Conservation (phyloP, 805 yeast genomes). For the Wickerhamiella occidentalis region DNA sequence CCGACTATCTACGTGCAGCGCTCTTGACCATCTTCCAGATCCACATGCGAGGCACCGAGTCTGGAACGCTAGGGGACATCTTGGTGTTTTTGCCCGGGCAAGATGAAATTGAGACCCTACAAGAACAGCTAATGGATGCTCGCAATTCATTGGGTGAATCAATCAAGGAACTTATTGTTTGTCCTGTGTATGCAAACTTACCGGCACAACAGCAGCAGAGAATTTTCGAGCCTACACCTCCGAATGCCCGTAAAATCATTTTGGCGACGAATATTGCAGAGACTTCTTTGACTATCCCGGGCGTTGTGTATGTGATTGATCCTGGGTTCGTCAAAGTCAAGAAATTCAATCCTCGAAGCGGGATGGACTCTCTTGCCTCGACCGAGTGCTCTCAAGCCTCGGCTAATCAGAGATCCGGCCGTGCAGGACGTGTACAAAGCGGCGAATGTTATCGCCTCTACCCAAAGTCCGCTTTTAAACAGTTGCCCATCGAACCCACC, state of each 20-base stretch:
- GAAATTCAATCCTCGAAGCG: constrained; percentile 73
- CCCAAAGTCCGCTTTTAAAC: constrained; percentile 70
- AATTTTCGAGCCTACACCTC: constrained; percentile 82
- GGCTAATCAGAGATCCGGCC: constrained; percentile 89
- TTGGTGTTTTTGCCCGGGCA: constrained; percentile 86
- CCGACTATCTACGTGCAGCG: constrained; percentile 14
- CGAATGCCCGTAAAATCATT: constrained; percentile 66
- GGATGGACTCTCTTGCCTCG: constrained; percentile 79
- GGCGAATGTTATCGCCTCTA: constrained; percentile 90
- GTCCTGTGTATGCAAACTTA: constrained; percentile 83
- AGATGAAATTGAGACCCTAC: constrained; percentile 79
- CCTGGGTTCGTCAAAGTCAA: constrained; percentile 91
- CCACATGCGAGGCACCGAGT: constrained; percentile 13
- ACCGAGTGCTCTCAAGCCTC: constrained; percentile 89
- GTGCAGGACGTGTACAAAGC: constrained; percentile 96
- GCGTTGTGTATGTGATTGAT: constrained; percentile 81
- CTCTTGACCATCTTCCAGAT: constrained; percentile 17
- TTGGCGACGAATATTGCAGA: constrained; percentile 96
- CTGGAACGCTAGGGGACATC: constrained; percentile 61
- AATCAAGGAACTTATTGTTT: constrained; percentile 53
- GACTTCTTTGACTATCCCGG: constrained; percentile 92
- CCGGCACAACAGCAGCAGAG: constrained; percentile 83
- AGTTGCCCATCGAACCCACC: constrained; percentile 64
- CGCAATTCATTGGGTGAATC: constrained; percentile 48
- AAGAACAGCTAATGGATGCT: constrained; percentile 58